Evolutionary conservation across 176 grass and related monocot genomes (phyloP), one percentile per base, ranked within the genome.

Genomic region (Stipa capillata): DNA sequence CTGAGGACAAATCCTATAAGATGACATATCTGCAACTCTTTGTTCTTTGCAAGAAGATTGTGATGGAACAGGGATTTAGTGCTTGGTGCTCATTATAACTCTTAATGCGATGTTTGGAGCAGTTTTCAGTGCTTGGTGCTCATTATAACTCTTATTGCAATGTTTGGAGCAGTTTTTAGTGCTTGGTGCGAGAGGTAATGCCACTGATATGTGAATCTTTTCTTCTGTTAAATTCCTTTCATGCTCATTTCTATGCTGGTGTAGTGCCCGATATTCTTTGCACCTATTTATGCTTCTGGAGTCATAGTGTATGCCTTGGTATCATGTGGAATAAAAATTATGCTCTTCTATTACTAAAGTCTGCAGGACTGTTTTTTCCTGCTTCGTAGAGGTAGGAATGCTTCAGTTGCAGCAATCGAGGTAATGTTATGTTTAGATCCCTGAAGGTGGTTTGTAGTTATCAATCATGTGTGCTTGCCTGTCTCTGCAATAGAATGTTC

Each of bases 1-100:
- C 12, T 11, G 6, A 69, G 42, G 41, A 7, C 23, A 85, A 45
- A 76, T 89, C 71, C 39, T 53, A 65, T 70, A 64, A 54, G 35
- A 70, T 81, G 70, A 24, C 44, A 82, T 87, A 45, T 64, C 79
- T 83, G 79, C 65, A 77, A 59, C 62, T 82, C 21, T 59, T 16
- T 76, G 43, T 47, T 47, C 18, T 65, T n/a, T 29, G 34, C 36
- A 64, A 72, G 64, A 68, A 55, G 42, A 71, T 88, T 36, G 2
- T 37, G 43, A n/a, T n/a, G n/a, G n/a, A n/a, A n/a, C n/a, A n/a
- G n/a, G n/a, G n/a, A n/a, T n/a, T n/a, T n/a, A n/a, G n/a, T n/a
- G n/a, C n/a, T n/a, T n/a, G n/a, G n/a, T n/a, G n/a, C n/a, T n/a
- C n/a, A n/a, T n/a, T n/a, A n/a, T n/a, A n/a, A n/a, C n/a, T n/a